A percentile compares a stretch with the other conserved stretches of the same genome.
phyloP scores from a whole-genome alignment of 371 early-diverging fungal species.

The Apophysomyces sp. region DNA sequence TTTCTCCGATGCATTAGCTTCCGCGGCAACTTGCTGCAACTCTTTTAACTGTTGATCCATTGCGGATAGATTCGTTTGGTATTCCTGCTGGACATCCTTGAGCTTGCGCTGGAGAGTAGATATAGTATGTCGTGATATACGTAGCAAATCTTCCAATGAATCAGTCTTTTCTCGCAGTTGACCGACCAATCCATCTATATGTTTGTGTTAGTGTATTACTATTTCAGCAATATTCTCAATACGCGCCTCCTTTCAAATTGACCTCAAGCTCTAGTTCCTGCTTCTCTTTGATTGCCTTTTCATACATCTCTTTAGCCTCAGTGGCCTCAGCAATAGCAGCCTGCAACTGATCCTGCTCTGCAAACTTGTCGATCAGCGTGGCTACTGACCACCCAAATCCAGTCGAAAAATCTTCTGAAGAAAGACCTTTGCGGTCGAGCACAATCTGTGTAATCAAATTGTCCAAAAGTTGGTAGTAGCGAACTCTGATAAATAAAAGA shows the following conservation, averaged over 20 bases:
- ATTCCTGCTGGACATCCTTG: constrained; percentile 64
- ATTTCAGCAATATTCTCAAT: background rate
- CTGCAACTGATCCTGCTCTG: constrained; percentile 76
- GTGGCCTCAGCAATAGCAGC: constrained; percentile 69
- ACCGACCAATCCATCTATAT: constrained; percentile 25
- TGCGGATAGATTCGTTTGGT: constrained; percentile 62
- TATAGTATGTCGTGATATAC: constrained; percentile 80
- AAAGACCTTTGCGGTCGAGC: constrained; percentile 70
- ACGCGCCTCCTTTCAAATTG: constrained; percentile 58
- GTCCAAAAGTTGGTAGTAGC: constrained; percentile 81
- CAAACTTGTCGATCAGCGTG: constrained; percentile 74
- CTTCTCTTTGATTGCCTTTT: constrained; percentile 50
- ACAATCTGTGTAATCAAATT: constrained; percentile 79
- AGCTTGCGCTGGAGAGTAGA: constrained; percentile 74
- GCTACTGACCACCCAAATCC: constrained; percentile 67
- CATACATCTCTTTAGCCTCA: constrained; percentile 52
- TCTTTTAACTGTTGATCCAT: constrained; percentile 75
- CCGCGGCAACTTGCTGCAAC: constrained; percentile 56
- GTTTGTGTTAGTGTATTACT: background rate
- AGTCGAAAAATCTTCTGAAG: constrained; percentile 54
- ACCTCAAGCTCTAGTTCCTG: constrained; percentile 76
- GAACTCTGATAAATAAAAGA: constrained; percentile 36
- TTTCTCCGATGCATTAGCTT: constrained; percentile 52
- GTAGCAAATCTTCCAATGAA: constrained; percentile 76
- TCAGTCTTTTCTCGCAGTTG: constrained; percentile 71